These are phyloP conservation scores for Cystoderma amianthinum DNA, from an alignment of 768 basidiomycete genomes.

Conservation along the genomic window DNA sequence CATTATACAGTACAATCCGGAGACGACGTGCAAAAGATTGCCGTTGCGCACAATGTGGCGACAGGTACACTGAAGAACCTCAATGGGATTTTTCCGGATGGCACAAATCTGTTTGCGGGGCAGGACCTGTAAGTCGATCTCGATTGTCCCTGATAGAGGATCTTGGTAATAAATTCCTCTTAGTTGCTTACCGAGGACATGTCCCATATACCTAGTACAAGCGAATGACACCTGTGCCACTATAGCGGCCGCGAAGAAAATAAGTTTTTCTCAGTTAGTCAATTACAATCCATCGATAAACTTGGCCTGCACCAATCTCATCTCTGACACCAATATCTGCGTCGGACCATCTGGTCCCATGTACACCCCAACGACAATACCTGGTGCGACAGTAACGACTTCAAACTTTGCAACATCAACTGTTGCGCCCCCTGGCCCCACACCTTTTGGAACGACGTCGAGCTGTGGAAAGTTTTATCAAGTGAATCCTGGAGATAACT, in stretches of 20 bases:
- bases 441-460: not conserved
- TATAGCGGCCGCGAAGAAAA: no score
- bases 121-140: not conserved
- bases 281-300: not conserved
- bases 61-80: slow-evolving; percentile 3
- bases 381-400: not conserved
- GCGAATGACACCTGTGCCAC: no score
- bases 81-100: slow-evolving; percentile 3
- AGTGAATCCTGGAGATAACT: not conserved
- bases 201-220: no score
- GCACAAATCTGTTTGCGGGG: slow-evolving; percentile 4
- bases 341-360: not conserved
- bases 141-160: not conserved
- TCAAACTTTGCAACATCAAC: not conserved
- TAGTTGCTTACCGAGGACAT: no score
- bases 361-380: not conserved
- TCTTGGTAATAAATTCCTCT: not conserved
- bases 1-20: slow-evolving; percentile 2
- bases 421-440: not conserved
- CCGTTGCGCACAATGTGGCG: slow-evolving; percentile 4
- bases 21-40: slow-evolving; percentile 2
- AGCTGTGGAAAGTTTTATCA: not conserved
- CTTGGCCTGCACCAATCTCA: not conserved
- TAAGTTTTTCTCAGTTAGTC: not conserved
- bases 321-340: not conserved